Base-by-base conservation (phyloP, 371 early-diverging fungal genomes). In the Saksenaea vasiformis region DNA sequence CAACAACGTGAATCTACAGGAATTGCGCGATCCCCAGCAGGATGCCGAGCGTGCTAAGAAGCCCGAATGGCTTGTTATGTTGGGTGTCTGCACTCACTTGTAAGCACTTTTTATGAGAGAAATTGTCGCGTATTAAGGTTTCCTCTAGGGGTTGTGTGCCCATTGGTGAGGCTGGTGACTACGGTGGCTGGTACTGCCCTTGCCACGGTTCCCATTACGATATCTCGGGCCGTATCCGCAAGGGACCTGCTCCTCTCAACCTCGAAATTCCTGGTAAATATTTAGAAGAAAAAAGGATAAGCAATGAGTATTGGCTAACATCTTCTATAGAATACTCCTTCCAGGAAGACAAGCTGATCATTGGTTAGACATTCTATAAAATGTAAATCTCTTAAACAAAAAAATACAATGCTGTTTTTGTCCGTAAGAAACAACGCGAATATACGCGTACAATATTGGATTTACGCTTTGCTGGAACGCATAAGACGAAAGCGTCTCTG, bases 151-250 rank as follows among this genome's bases (percentile, higher is more conserved):
- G 98, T 74, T 98, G 98, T 85, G 98, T 98, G 54, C 98, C 98
- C 64, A 92, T 97, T 71, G 97, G 96, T 64, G 97, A 98, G 77
- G 90, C 97, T 78, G 98, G 98, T 82, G 98, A 98, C 67, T 98
- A 83, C 74, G 96, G 95, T 70, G 98, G 98, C 65, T 98, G 98
- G 98, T 98, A 96, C 87, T 98, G 98, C 87, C 98, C 98, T 60
- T 98, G 98, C 91, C 97, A 96, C 84, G 98, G 98, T 70, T 97
- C 97, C 62, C 97, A 96, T 78, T 95, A 96, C 72, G 95, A 95
- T 72, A 92, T 93, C 71, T 91, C 93, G 62, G 95, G 95, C 58
- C 95, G 98, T 84, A 96, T 97, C 71, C 89, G 98, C 71, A 96
- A 97, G 87, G 98, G 98, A 54, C 98, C 98, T 41, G 98, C 98